phyloP scores from a whole-genome alignment of 495 filamentous ascomycete species.

The Acidiella bohemica region DNA sequence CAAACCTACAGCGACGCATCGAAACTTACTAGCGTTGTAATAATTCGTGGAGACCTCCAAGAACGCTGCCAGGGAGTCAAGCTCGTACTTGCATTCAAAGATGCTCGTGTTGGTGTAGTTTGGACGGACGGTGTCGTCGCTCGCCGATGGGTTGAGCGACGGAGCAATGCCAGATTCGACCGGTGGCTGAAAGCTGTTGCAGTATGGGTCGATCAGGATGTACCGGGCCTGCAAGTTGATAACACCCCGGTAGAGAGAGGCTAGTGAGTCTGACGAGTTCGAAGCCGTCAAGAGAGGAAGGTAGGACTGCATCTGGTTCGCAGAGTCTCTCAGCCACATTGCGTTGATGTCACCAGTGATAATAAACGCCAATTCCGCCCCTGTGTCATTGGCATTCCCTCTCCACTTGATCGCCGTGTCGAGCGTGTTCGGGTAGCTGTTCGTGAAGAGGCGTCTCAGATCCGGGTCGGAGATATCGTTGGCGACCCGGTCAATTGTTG shows the following conservation, averaged over 20 bases:
- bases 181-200: constrained; percentile 52
- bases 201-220: constrained; percentile 44
- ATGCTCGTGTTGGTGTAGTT: constrained; percentile 33
- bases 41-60: constrained; percentile 47
- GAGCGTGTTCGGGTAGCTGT: constrained; percentile 52
- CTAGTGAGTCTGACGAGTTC: constrained; percentile 37
- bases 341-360: constrained; percentile 50
- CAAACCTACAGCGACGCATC: too few species aligned
- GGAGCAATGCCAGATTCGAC: constrained; percentile 38
- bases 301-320: constrained; percentile 55
- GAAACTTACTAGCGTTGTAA: constrained; percentile 37
- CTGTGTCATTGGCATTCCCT: constrained; percentile 42
- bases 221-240: constrained; percentile 56
- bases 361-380: constrained; percentile 50
- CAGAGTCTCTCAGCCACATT: constrained; percentile 58
- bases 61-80: constrained; percentile 56
- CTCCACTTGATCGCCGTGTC: constrained; percentile 56
- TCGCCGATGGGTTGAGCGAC: constrained; percentile 37
- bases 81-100: constrained; percentile 55
- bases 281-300: constrained; percentile 42
- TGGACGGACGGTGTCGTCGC: constrained; percentile 34
- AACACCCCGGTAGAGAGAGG: constrained; percentile 46
- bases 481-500: constrained; percentile 36
- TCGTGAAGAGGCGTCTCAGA: constrained; percentile 49
- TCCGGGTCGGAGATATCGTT: constrained; percentile 47